Base-by-base conservation (phyloP, 2,329 filamentous ascomycete genomes). In the Arthrinium phaeospermum region DNA sequence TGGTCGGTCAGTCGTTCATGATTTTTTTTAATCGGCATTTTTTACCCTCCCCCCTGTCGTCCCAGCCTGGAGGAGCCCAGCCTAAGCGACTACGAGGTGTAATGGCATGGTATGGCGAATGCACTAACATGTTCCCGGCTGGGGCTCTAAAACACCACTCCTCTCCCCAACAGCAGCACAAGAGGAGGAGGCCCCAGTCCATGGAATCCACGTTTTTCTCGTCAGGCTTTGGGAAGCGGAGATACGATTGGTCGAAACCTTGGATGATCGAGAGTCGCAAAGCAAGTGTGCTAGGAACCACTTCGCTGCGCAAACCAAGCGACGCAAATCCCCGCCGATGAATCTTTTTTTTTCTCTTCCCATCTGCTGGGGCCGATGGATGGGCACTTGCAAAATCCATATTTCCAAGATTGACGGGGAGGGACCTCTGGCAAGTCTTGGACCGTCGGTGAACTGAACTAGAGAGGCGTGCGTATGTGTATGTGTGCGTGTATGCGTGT, bases 201-300 rank as follows among this genome's bases (percentile, higher is more conserved):
- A 19, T 64, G 57, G 34, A 64, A 64, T 41, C 57, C 57, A 41
- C 22, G 57, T 41, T 64, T 64, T 64, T 41, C 57, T 64, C 57
- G 57, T 64, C 57, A 41, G 57, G 57, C 57, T 64, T 64, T 41
- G 19, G 30, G 24, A 41, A 64, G 57, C 57, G 10, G 57, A 41
- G 34, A 41, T 64, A 41, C 57, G 57, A 64, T 64, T 64, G 57
- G 57, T 41, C 57, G 34, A 64, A 64, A 64, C 57, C 34, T 41
- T 64, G 57, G 34, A n/a, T 64, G 57, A 64, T 64, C 57, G 57
- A 64, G 57, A 64, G 34, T 64, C 57, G 34, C 34, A 64, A 64
- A 64, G 16, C 57, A 64, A 64, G 57, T 64, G 57, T 64, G 57
- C 57, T 64, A 64, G 57, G 57, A 64, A 64, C 57, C 57, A 64